These are phyloP conservation scores for Sphaerulina vaccinii DNA, from an alignment of 2,329 filamentous ascomycete species.

Conservation along the genomic window DNA sequence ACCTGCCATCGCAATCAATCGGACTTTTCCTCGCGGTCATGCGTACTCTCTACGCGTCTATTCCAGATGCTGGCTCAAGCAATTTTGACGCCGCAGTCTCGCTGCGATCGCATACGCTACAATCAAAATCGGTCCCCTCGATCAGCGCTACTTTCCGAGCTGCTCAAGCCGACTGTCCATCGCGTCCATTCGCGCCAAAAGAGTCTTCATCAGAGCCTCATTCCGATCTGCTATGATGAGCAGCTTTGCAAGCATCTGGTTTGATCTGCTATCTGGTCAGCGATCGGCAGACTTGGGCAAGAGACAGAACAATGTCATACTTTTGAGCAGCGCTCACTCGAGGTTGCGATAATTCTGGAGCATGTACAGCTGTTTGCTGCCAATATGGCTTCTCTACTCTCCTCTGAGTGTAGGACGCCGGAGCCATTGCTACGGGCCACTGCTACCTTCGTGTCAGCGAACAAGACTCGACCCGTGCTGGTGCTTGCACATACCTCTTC, in stretches of 20 bases:
- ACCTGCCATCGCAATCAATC: constrained; percentile 7
- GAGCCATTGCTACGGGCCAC: neutral
- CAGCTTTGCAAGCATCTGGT: constrained; percentile 11
- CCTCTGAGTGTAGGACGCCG: neutral
- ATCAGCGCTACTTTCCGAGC: constrained; percentile 2
- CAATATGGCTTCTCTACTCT: neutral
- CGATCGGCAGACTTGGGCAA: neutral
- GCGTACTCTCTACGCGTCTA: too few relatives aligned
- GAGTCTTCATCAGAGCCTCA: constrained; percentile 13
- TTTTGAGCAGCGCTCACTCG: neutral
- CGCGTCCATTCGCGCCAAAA: constrained; percentile 16
- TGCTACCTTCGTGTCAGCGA: neutral
- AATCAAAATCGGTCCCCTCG: too few relatives aligned
- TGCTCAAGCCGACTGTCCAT: constrained; percentile 11
- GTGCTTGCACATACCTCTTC: neutral
- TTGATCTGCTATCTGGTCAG: neutral
- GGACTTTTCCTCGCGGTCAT: neutral
- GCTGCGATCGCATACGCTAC: too few relatives aligned
- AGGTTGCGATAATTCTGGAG: neutral
- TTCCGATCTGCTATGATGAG: constrained; percentile 12
- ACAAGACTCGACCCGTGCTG: neutral
- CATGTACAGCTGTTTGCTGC: neutral
- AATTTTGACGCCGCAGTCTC: too few relatives aligned
- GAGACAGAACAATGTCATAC: neutral
- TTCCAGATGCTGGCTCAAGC: neutral